A percentile compares a stretch with the other conserved stretches of the same genome.
phyloP scores from a whole-genome alignment of 345 rosid species.

The Aegle marmelos region DNA sequence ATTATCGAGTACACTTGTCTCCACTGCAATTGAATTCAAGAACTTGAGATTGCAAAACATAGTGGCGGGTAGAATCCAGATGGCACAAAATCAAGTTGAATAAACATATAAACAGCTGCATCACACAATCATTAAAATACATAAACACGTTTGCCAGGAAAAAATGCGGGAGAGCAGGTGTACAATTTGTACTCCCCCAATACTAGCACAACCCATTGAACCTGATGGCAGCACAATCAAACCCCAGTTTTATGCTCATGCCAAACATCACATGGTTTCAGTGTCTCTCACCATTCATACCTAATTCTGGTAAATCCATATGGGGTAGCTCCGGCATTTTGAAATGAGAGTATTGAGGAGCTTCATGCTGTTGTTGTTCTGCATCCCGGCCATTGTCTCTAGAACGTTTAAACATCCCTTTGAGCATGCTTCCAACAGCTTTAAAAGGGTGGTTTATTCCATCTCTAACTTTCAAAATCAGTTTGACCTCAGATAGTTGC shows the following conservation, averaged over 20 bases:
- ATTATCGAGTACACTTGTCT: too few species aligned
- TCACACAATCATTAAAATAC: background rate
- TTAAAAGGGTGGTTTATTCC: conserved; percentile 62
- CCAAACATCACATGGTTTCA: background rate
- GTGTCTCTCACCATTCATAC: conserved; percentile 23
- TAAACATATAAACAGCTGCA: background rate
- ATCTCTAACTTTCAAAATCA: conserved; percentile 54
- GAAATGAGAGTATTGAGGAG: conserved; percentile 20
- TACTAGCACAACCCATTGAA: background rate
- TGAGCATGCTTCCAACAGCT: conserved; percentile 47
- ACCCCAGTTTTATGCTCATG: background rate
- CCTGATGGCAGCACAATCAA: background rate
- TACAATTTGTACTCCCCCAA: background rate
- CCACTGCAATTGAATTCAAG: background rate
- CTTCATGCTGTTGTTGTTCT: conserved; percentile 20
- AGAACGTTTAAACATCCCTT: conserved; percentile 34
- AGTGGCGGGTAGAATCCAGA: background rate
- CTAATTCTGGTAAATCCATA: conserved; percentile 32
- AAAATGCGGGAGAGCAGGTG: background rate
- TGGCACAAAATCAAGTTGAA: background rate
- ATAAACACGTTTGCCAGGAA: background rate
- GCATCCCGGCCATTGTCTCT: background rate
- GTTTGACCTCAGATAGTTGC: conserved; percentile 75
- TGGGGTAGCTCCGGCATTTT: conserved; percentile 47
- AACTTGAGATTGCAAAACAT: background rate